phyloP scores from a whole-genome alignment of 2,329 filamentous ascomycete genomes.

The Beauveria sp. region DNA sequence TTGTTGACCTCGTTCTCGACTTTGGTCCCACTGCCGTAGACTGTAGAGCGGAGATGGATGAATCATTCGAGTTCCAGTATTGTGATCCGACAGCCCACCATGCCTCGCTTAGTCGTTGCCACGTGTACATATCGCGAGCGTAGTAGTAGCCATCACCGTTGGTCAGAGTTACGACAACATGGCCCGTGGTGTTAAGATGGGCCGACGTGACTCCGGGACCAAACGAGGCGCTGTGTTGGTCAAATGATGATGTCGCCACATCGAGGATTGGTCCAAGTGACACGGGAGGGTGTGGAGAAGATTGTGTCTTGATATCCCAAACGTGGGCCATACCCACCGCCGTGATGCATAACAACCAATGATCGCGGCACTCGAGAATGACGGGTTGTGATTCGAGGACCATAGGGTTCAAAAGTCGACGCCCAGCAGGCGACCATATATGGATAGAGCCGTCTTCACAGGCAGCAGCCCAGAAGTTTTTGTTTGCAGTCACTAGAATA shows the following conservation, averaged over 20 bases:
- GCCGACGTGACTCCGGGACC: conserved; percentile 85
- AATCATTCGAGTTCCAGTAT: conserved; percentile 98
- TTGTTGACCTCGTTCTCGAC: conserved; percentile 22
- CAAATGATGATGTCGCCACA: conserved; percentile 71
- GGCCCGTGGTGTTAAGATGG: conserved; percentile 79
- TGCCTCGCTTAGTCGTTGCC: conserved; percentile 91
- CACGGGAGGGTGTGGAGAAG: conserved; percentile 80
- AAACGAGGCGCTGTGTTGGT: conserved; percentile 64
- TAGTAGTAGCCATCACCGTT: conserved; percentile 95
- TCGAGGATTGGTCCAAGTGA: conserved; percentile 86
- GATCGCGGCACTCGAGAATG: conserved; percentile 81
- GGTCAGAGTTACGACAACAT: conserved; percentile 80
- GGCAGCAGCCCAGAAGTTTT: conserved; percentile 83
- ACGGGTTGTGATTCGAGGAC: conserved; percentile 89
- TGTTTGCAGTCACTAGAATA: conserved; percentile 84
- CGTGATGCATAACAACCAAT: conserved; percentile 85
- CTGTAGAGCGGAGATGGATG: conserved; percentile 73
- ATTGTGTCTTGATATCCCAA: conserved; percentile 82
- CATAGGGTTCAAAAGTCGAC: conserved; percentile 75
- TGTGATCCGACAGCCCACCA: conserved; percentile 99
- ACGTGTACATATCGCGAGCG: conserved; percentile 74
- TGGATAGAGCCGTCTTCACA: conserved; percentile 90
- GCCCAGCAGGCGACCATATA: conserved; percentile 85
- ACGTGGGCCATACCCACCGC: conserved; percentile 85
- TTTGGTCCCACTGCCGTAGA: conserved; percentile 59